phyloP scores from a whole-genome alignment of 257 asterid genomes.

The Solanum bulbocastanum region DNA sequence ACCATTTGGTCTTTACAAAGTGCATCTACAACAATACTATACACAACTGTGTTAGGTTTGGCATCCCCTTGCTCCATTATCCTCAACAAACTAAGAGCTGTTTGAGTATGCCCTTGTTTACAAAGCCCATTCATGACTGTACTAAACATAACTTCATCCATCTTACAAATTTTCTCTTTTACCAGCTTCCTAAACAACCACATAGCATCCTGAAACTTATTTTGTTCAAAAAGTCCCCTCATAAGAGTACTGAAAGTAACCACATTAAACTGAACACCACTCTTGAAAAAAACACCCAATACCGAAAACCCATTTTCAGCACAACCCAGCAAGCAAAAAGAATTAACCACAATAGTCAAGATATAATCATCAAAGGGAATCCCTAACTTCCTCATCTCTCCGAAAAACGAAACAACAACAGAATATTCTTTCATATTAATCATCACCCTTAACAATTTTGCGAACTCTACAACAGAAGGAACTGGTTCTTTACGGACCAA shows the following conservation, averaged over 20 bases:
- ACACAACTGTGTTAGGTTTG: background rate
- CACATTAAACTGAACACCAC: slow-evolving; percentile 6
- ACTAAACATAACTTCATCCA: background rate
- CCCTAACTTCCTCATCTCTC: slow-evolving; percentile 10
- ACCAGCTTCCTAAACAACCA: slow-evolving; percentile 18
- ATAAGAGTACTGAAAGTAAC: slow-evolving; percentile 13
- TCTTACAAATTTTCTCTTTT: slow-evolving; percentile 7
- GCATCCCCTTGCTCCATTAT: slow-evolving; percentile 4
- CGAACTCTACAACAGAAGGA: slow-evolving; percentile 14
- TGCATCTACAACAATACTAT: slow-evolving; percentile 7
- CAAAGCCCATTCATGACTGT: slow-evolving; percentile 18
- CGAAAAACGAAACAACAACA: slow-evolving; percentile 10
- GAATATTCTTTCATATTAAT: slow-evolving; percentile 9
- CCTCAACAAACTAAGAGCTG: slow-evolving; percentile 14
- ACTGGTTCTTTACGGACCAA: slow-evolving; percentile 12
- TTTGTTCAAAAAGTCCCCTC: slow-evolving; percentile 13
- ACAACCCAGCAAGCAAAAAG: slow-evolving; percentile 10
- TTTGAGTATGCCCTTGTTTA: slow-evolving; percentile 15
- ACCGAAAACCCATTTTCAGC: slow-evolving; percentile 17
- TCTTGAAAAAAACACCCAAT: slow-evolving; percentile 15
- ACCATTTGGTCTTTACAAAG: slow-evolving; percentile 17
- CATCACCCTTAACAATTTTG: slow-evolving; percentile 2
- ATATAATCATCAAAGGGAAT: slow-evolving; percentile 7
- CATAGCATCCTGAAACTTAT: slow-evolving; percentile 9
- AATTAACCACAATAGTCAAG: slow-evolving; percentile 8